phyloP scores from a whole-genome alignment of 495 filamentous ascomycete species.

The Aspergillus sclerotiicarbonarius region DNA sequence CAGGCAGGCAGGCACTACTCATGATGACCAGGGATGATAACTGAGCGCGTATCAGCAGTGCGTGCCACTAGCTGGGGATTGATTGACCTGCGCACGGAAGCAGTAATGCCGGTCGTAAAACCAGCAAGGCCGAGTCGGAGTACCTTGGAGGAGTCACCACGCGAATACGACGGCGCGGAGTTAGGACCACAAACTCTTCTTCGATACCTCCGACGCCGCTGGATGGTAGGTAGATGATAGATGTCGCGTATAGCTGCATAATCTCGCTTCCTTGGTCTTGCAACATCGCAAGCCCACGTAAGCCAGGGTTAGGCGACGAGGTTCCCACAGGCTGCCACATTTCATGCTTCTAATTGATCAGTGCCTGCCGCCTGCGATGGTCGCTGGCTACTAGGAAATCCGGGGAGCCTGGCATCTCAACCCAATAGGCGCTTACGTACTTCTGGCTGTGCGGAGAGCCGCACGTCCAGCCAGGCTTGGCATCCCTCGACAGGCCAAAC shows the following conservation, averaged over 20 bases:
- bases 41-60: not conserved
- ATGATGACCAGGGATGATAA: not conserved
- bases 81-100: not conserved
- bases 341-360: not conserved
- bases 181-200: not conserved
- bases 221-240: too few species aligned
- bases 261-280: not conserved
- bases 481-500: not conserved
- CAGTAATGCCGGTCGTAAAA: not conserved
- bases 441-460: not conserved
- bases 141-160: not conserved
- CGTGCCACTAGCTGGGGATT: not conserved
- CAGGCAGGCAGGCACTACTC: not conserved
- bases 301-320: not conserved
- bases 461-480: not conserved
- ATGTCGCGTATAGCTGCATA: too few species aligned
- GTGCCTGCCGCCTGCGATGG: too few species aligned
- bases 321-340: not conserved
- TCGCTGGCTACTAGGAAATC: not conserved
- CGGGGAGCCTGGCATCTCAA: not conserved
- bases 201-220: slow-evolving; percentile 17
- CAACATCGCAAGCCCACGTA: not conserved
- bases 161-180: slow-evolving; percentile 3
- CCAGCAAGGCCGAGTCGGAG: not conserved
- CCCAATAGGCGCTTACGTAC: not conserved